A percentile compares a stretch with the other conserved stretches of the same genome.
phyloP scores from a whole-genome alignment of 257 asterid genomes.

The Solanum chilense region DNA sequence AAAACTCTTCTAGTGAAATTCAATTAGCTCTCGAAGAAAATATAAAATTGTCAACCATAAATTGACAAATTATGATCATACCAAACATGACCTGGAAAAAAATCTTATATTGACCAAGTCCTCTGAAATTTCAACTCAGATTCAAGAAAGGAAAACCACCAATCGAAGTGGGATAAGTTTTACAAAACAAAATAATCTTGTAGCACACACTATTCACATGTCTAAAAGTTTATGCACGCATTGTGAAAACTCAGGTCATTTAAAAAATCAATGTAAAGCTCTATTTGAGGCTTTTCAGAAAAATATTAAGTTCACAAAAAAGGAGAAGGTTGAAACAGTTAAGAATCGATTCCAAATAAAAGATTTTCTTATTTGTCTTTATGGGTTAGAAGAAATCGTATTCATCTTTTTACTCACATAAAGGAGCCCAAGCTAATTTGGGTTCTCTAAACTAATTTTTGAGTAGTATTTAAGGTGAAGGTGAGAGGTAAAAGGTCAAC shows the following conservation, averaged over 20 bases:
- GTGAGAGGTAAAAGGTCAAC: neutral
- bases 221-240: neutral
- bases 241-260: neutral
- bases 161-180: neutral
- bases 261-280: neutral
- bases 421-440: neutral
- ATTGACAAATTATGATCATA: too few species aligned
- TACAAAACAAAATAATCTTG: too few species aligned
- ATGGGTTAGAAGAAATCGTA: neutral
- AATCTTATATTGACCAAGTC: too few species aligned
- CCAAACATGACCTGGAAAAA: neutral
- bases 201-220: neutral
- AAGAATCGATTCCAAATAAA: neutral
- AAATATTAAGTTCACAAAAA: neutral
- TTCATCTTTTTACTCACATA: neutral
- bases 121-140: neutral
- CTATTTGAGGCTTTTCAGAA: neutral
- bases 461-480: too few species aligned
- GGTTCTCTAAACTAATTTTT: neutral
- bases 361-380: too few species aligned
- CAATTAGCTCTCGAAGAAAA: neutral
- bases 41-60: neutral
- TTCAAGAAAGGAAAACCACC: neutral
- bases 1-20: neutral
- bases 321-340: neutral